phyloP scores from a whole-genome alignment of 768 basidiomycete genomes.

The Leccinum boreale region DNA sequence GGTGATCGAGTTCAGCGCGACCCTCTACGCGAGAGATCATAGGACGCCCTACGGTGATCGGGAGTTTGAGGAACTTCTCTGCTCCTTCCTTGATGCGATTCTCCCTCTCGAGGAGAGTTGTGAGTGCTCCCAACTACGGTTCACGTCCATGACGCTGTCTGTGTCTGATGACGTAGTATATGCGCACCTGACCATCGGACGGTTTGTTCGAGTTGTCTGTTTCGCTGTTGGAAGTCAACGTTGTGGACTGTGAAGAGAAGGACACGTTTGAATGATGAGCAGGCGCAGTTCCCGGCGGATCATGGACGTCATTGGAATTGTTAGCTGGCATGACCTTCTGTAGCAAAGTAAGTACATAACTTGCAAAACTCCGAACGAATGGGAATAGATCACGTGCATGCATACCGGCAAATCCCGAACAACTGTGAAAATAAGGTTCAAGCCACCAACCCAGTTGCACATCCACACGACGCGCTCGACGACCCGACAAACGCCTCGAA shows the following conservation, averaged over 20 bases:
- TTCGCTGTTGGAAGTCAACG: conserved; percentile 19
- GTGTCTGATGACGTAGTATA: neutral
- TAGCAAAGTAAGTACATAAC: neutral
- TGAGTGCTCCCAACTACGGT: conserved; percentile 61
- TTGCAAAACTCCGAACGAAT: neutral
- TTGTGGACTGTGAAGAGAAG: conserved; percentile 30
- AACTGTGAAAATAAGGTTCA: conserved; percentile 32
- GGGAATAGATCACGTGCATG: neutral
- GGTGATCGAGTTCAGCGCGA: conserved; percentile 6
- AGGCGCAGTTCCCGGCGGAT: conserved; percentile 15
- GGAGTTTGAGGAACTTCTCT: conserved; percentile 79
- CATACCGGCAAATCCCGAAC: conserved; percentile 22
- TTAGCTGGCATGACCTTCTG: conserved; percentile 25
- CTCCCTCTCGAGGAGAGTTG: conserved; percentile 68
- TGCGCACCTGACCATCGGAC: conserved; percentile 31
- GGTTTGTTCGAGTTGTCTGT: conserved; percentile 23
- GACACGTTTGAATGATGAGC: conserved; percentile 28
- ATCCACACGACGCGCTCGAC: conserved; percentile 35
- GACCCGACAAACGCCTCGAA: conserved; percentile 47
- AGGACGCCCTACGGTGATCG: conserved; percentile 41
- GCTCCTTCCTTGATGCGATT: conserved; percentile 88
- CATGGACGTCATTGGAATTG: conserved; percentile 24
- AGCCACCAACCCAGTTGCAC: conserved; percentile 22
- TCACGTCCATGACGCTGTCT: conserved; percentile 4
- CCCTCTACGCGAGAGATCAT: conserved; percentile 2